Evolutionary conservation across 2,329 filamentous ascomycete species (phyloP).

Genomic region (Pseudopithomyces chartarum): DNA sequence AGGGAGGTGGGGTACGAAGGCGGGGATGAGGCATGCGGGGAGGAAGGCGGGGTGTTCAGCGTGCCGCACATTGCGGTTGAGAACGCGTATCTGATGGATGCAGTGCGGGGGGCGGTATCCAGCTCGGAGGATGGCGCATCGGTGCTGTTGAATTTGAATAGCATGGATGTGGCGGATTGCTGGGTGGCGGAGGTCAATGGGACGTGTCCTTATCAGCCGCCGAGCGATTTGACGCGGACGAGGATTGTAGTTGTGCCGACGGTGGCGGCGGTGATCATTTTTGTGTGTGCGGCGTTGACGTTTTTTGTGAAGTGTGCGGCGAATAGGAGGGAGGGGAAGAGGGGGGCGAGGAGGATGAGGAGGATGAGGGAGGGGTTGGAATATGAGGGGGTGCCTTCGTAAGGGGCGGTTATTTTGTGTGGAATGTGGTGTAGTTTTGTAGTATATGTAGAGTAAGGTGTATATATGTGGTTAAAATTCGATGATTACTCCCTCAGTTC

Average conservation of each 20-base stretch:
- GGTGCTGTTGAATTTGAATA: constrained; percentile 67
- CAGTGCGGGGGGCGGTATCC: constrained; percentile 14
- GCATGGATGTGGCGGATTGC: constrained; percentile 60
- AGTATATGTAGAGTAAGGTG: too few species aligned
- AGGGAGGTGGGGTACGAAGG: constrained; percentile 51
- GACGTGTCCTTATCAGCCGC: constrained; percentile 62
- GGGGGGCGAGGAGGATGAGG: constrained; percentile 51
- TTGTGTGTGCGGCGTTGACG: constrained; percentile 64
- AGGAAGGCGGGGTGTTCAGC: constrained; percentile 54
- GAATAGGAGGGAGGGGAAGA: constrained; percentile 60
- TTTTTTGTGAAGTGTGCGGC: constrained; percentile 68
- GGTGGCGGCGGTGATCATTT: constrained; percentile 66
- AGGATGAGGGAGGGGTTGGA: constrained; percentile 61
- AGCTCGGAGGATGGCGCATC: constrained; percentile 16
- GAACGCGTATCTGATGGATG: constrained; percentile 60
- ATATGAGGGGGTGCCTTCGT: constrained; percentile 69
- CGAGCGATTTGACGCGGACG: constrained; percentile 49
- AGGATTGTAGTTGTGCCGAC: constrained; percentile 63
- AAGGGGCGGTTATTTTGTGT: neutral
- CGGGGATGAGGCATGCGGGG: constrained; percentile 53
- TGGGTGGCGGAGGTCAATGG: constrained; percentile 63
- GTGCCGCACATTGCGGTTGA: constrained; percentile 67
- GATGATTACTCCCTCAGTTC: too few species aligned
- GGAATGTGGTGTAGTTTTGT: too few species aligned
- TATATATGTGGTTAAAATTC: too few species aligned